A percentile compares a stretch with the other conserved stretches of the same genome.
These are phyloP conservation scores for Stephanodiscus triporus DNA, from an alignment of 108 stramenopile species.

Conservation along the genomic window DNA sequence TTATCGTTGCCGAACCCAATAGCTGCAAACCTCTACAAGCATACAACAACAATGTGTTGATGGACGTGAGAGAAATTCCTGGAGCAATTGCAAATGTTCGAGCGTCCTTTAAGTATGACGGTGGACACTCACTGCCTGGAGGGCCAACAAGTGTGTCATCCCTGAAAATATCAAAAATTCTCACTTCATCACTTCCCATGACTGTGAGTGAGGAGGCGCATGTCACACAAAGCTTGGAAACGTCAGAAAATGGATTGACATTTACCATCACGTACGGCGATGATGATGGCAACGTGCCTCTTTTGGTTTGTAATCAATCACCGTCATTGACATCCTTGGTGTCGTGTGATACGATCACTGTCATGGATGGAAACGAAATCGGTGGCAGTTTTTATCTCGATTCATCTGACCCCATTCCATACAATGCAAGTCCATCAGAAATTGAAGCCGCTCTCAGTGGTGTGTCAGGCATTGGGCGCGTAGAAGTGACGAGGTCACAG, in stretches of 20 bases:
- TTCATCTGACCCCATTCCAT: slow-evolving; percentile 58
- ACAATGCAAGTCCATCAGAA: slow-evolving; percentile 63
- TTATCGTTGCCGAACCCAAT: slow-evolving; percentile 19
- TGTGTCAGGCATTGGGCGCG: slow-evolving; percentile 59
- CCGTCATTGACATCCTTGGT: slow-evolving; percentile 23
- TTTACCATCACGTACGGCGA: slow-evolving; percentile 67
- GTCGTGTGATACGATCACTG: slow-evolving; percentile 58
- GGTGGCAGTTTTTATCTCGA: slow-evolving; percentile 72
- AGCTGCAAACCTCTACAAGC: slow-evolving; percentile 51
- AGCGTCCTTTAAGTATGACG: slow-evolving; percentile 34
- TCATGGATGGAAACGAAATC: slow-evolving; percentile 80
- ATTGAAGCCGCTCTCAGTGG: slow-evolving; percentile 62
- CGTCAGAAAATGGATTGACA: slow-evolving; percentile 49
- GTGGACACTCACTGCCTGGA: slow-evolving; percentile 36
- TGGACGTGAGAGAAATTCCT: slow-evolving; percentile 30
- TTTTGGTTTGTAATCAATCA: slow-evolving; percentile 47
- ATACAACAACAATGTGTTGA: slow-evolving; percentile 50
- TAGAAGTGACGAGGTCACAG: slow-evolving; percentile 60
- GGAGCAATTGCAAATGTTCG: slow-evolving; percentile 36
- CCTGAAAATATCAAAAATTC: slow-evolving; percentile 15
- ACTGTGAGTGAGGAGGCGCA: slow-evolving; percentile 35
- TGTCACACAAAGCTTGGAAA: slow-evolving; percentile 47
- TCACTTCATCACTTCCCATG: slow-evolving; percentile 50
- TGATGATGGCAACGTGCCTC: slow-evolving; percentile 51
- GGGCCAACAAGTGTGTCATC: slow-evolving; percentile 25